These are phyloP conservation scores for Phialophora chinensis DNA, from an alignment of 2,329 filamentous ascomycete species.

Conservation along the genomic window DNA sequence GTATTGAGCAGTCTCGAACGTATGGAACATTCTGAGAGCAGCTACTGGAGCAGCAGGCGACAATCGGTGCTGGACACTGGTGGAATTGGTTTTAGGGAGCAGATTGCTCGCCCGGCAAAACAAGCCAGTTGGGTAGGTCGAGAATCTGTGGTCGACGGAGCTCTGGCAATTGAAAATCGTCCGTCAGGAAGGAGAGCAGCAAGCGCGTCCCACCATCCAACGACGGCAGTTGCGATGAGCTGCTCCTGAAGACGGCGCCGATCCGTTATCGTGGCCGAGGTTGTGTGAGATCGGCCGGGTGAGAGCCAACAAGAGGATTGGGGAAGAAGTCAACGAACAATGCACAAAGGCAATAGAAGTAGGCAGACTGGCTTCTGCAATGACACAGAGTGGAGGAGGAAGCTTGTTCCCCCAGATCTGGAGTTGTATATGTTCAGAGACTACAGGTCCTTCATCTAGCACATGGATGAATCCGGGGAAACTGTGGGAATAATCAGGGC, in stretches of 20 bases:
- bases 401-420: conserved; percentile 3
- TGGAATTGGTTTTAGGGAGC: background rate
- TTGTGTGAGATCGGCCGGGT: conserved; percentile 3
- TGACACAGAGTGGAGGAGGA: conserved; percentile 1
- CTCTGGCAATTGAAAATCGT: background rate
- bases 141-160: background rate
- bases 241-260: background rate
- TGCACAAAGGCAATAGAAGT: background rate
- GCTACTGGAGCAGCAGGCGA: background rate
- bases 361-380: background rate
- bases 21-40: conserved; percentile 48
- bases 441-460: background rate
- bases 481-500: conserved; percentile 18
- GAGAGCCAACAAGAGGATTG: conserved; percentile 1
- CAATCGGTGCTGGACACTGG: background rate
- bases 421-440: conserved; percentile 8
- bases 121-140: background rate
- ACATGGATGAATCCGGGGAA: conserved; percentile 28
- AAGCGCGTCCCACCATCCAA: conserved; percentile 1
- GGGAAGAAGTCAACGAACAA: background rate
- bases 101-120: background rate
- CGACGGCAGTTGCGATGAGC: conserved; percentile 7
- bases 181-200: background rate
- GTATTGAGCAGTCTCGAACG: conserved; percentile 51
- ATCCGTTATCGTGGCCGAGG: conserved; percentile 14